A percentile compares a stretch with the other conserved stretches of the same genome.
These are phyloP conservation scores for Barnettozyma botsteinii DNA, from an alignment of 805 yeast species.

Conservation along the genomic window DNA sequence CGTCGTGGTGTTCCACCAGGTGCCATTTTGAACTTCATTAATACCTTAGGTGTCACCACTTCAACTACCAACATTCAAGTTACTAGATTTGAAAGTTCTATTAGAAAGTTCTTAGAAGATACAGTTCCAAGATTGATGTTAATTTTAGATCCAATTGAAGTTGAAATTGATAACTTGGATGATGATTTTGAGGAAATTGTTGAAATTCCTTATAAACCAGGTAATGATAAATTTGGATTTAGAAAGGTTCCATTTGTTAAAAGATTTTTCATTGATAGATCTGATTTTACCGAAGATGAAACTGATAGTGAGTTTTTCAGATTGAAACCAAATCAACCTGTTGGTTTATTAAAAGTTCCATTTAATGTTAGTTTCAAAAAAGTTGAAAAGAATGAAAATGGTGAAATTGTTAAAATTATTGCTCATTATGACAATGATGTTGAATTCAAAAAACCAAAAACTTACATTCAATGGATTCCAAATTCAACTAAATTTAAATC, in stretches of 20 bases:
- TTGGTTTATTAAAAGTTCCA: conserved; percentile 91
- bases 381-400: conserved; percentile 55
- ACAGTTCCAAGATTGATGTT: conserved; percentile 94
- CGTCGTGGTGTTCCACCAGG: conserved; percentile 99
- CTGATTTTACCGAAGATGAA: conserved; percentile 72
- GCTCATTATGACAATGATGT: conserved; percentile 73
- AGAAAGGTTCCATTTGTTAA: conserved; percentile 73
- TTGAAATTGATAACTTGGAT: conserved; percentile 73
- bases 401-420: conserved; percentile 62
- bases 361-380: conserved; percentile 67
- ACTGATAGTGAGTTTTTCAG: conserved; percentile 73
- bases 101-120: conserved; percentile 81
- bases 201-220: conserved; percentile 87
- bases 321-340: conserved; percentile 89
- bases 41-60: conserved; percentile 95
- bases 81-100: conserved; percentile 81
- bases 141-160: conserved; percentile 79
- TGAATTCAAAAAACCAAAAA: conserved; percentile 61
- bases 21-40: conserved; percentile 86
- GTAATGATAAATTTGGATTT: conserved; percentile 69
- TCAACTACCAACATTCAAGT: conserved; percentile 88
- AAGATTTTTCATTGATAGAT: conserved; percentile 75
- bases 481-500: conserved; percentile 52
- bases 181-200: conserved; percentile 68
- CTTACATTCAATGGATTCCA: conserved; percentile 96